Percentiles rank a stretch among this genome's conserved stretches.
phyloP scores from a whole-genome alignment of 352 stramenopile genomes.

The Globisporangium orthogonon region DNA sequence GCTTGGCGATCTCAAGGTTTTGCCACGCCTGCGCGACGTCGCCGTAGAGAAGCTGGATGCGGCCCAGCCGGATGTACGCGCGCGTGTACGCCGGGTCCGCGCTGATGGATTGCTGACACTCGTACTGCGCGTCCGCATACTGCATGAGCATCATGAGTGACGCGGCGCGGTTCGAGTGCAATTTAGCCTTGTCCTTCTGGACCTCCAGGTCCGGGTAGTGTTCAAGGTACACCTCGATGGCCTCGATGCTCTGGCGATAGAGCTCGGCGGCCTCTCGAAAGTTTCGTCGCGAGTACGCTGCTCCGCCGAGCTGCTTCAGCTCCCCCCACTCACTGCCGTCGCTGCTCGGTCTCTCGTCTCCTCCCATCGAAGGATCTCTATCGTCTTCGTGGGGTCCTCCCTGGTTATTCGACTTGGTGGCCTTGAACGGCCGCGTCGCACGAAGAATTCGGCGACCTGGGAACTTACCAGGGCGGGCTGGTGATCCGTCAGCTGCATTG shows the following conservation, averaged over 20 bases:
- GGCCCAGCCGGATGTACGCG: constrained; percentile 59
- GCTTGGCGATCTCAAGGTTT: constrained; percentile 37
- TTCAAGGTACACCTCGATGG: constrained; percentile 32
- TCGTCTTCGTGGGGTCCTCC: constrained; percentile 1
- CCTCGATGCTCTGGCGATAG: constrained; percentile 47
- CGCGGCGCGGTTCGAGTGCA: constrained; percentile 73
- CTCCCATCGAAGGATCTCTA: constrained; percentile 13
- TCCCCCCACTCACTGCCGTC: constrained; percentile 51
- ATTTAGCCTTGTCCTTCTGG: constrained; percentile 72
- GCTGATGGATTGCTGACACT: constrained; percentile 59
- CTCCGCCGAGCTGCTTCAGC: constrained; percentile 50
- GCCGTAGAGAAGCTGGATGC: constrained; percentile 67
- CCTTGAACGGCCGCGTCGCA: constrained; percentile 5
- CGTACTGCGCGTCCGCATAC: constrained; percentile 58
- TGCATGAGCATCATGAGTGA: constrained; percentile 78
- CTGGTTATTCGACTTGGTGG: neutral
- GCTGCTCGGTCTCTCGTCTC: constrained; percentile 20
- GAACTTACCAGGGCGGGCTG: neutral
- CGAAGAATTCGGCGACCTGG: constrained; percentile 9
- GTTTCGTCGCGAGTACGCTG: constrained; percentile 28
- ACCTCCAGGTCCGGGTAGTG: constrained; percentile 25
- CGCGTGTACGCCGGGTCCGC: constrained; percentile 61
- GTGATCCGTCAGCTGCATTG: too few species aligned
- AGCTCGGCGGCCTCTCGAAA: constrained; percentile 55
- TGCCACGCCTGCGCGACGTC: constrained; percentile 46